Evolutionary conservation across 345 rosid species (phyloP).

Genomic region (Gossypium ekmanianum): DNA sequence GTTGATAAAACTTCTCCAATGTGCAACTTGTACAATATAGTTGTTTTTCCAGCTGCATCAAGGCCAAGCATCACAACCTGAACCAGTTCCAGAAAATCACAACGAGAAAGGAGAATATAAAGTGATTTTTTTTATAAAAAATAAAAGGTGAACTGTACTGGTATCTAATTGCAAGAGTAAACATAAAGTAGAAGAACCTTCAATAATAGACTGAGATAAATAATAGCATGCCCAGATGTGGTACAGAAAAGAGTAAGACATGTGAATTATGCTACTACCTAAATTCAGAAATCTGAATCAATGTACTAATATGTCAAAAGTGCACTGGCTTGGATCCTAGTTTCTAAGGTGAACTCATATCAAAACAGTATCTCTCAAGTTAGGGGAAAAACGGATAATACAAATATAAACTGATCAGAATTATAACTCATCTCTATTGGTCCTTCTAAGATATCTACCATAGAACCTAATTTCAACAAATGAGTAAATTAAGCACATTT

Average conservation of each 20-base stretch:
- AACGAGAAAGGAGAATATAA: conserved; percentile 9
- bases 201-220: not conserved
- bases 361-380: not conserved
- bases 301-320: not conserved
- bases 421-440: not conserved
- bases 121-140: no score
- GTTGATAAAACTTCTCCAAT: conserved; percentile 97
- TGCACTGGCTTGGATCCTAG: not conserved
- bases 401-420: not conserved
- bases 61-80: conserved; percentile 98
- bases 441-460: not conserved
- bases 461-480: conserved; percentile 9
- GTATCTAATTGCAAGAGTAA: not conserved
- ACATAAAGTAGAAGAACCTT: not conserved
- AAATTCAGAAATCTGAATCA: not conserved
- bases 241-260: not conserved
- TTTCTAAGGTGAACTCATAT: not conserved
- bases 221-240: not conserved
- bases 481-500: not conserved
- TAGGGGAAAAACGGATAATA: not conserved
- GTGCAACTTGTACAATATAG: conserved; percentile 92
- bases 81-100: conserved; percentile 25
- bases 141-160: not conserved
- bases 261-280: not conserved
- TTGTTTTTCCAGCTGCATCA: conserved; percentile 97